phyloP scores from a whole-genome alignment of 805 yeast species.

The Metschnikowia shivogae region DNA sequence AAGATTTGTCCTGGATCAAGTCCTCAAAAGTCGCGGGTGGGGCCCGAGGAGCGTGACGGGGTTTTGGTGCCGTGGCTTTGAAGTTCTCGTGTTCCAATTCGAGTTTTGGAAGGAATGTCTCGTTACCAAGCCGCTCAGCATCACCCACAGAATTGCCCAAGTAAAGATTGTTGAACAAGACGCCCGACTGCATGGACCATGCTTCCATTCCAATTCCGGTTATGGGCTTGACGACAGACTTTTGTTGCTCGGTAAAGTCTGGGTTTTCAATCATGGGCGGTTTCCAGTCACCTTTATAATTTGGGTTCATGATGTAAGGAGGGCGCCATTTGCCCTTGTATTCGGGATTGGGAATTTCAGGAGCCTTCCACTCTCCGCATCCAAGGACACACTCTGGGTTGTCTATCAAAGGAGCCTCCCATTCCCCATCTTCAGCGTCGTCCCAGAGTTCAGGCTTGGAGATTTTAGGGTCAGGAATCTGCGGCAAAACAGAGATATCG shows the following conservation, averaged over 20 bases:
- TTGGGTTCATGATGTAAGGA: slow-evolving; percentile 68
- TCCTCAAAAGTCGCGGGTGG: slow-evolving; percentile 45
- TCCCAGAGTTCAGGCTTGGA: slow-evolving; percentile 77
- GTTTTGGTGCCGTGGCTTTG: slow-evolving; percentile 38
- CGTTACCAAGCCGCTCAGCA: slow-evolving; percentile 80
- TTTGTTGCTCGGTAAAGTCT: slow-evolving; percentile 56
- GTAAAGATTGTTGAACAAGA: slow-evolving; percentile 79
- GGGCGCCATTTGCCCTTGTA: slow-evolving; percentile 78
- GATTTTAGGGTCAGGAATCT: slow-evolving; percentile 65
- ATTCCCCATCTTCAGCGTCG: slow-evolving; percentile 84
- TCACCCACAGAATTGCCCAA: slow-evolving; percentile 80
- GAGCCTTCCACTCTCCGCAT: slow-evolving; percentile 80
- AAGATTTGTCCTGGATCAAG: slow-evolving; percentile 19
- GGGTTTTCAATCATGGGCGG: slow-evolving; percentile 70
- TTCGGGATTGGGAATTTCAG: slow-evolving; percentile 59
- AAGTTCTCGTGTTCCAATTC: slow-evolving; percentile 46
- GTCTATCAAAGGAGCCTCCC: slow-evolving; percentile 64
- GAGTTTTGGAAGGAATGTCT: slow-evolving; percentile 57
- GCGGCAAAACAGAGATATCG: slow-evolving; percentile 49
- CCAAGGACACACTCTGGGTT: slow-evolving; percentile 77
- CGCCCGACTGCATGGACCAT: slow-evolving; percentile 78
- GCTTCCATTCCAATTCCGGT: slow-evolving; percentile 85
- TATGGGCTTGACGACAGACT: slow-evolving; percentile 47
- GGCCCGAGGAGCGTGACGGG: slow-evolving; percentile 37
- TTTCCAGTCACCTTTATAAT: slow-evolving; percentile 73